Conservation (phyloP, 2,329 filamentous ascomycete genomes). For the Aspergillus jensenii region DNA sequence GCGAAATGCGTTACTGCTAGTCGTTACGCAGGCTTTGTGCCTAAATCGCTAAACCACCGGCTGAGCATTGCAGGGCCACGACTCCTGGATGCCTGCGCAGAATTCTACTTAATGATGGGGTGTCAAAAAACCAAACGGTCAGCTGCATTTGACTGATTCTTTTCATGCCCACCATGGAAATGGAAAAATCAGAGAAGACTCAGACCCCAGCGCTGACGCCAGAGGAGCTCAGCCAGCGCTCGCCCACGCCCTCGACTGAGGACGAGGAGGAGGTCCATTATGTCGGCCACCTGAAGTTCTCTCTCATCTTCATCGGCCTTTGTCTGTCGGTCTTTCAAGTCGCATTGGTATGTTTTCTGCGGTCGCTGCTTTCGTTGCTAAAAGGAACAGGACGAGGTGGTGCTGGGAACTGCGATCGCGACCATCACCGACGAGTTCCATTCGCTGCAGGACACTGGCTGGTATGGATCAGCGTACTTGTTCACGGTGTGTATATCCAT, state of each 20-base stretch:
- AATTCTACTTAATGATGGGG: too few relatives aligned
- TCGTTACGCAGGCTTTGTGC: too few relatives aligned
- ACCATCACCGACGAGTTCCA: constrained; percentile 36
- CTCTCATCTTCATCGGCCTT: not conserved
- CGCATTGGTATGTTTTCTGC: not conserved
- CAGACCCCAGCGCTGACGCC: not conserved
- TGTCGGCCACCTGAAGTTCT: not conserved
- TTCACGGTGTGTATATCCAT: not conserved
- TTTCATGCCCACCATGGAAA: not conserved
- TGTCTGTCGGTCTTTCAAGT: not conserved
- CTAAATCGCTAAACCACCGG: too few relatives aligned
- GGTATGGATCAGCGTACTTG: constrained; percentile 6
- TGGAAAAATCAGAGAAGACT: not conserved
- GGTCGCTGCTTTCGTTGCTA: too few relatives aligned
- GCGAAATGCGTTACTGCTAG: too few relatives aligned
- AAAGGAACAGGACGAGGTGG: constrained; percentile 22
- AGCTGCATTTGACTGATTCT: too few relatives aligned
- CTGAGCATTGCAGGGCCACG: too few relatives aligned
- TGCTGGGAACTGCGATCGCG: constrained; percentile 35
- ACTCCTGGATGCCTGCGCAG: too few relatives aligned
- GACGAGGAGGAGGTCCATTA: not conserved
- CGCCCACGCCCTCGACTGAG: not conserved
- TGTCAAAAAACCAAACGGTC: too few relatives aligned
- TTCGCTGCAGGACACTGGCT: constrained; percentile 6
- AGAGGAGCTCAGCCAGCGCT: not conserved